A percentile compares a stretch with the other conserved stretches of the same genome.
These are phyloP conservation scores for Danielia oregonensis DNA, from an alignment of 805 yeast species.

Conservation along the genomic window DNA sequence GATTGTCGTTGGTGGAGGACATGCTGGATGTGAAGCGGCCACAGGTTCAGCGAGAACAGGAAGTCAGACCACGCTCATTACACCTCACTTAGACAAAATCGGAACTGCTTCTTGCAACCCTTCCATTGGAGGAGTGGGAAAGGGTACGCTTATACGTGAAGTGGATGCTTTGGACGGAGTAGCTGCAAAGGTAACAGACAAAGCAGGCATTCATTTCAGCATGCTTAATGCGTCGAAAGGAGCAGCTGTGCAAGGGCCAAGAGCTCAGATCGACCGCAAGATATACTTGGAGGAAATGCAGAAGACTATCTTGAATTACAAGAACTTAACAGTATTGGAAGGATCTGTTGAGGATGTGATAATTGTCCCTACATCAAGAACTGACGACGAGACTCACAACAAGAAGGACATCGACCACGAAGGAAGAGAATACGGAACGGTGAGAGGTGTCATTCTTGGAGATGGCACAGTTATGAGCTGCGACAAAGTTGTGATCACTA, in stretches of 20 bases:
- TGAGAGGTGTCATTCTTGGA: slow-evolving; percentile 70
- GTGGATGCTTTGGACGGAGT: slow-evolving; percentile 97
- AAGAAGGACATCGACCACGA: slow-evolving; percentile 19
- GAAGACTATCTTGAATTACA: slow-evolving; percentile 48
- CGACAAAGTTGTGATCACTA: slow-evolving; percentile 76
- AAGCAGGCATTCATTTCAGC: slow-evolving; percentile 89
- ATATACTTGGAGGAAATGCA: slow-evolving; percentile 83
- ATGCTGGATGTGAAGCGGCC: slow-evolving; percentile 98
- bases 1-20: slow-evolving; percentile 94
- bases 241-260: slow-evolving; percentile 97
- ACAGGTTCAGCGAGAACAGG: slow-evolving; percentile 89
- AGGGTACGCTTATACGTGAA: slow-evolving; percentile 87
- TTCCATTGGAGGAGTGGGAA: slow-evolving; percentile 97
- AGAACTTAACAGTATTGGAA: slow-evolving; percentile 56
- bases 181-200: slow-evolving; percentile 79
- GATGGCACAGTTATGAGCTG: slow-evolving; percentile 62
- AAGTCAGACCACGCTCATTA: slow-evolving; percentile 61
- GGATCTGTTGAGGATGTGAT: slow-evolving; percentile 85
- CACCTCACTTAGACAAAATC: slow-evolving; percentile 70
- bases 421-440: slow-evolving; percentile 42
- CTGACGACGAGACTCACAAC: slow-evolving; percentile 3
- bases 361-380: slow-evolving; percentile 38
- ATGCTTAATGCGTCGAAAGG: slow-evolving; percentile 84
- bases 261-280: slow-evolving; percentile 91
- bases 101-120: slow-evolving; percentile 98